Percentiles rank a stretch among this genome's conserved stretches.
Evolutionary conservation across 2,329 filamentous ascomycete species (phyloP).

Genomic region (Aspergillus ibericus): DNA sequence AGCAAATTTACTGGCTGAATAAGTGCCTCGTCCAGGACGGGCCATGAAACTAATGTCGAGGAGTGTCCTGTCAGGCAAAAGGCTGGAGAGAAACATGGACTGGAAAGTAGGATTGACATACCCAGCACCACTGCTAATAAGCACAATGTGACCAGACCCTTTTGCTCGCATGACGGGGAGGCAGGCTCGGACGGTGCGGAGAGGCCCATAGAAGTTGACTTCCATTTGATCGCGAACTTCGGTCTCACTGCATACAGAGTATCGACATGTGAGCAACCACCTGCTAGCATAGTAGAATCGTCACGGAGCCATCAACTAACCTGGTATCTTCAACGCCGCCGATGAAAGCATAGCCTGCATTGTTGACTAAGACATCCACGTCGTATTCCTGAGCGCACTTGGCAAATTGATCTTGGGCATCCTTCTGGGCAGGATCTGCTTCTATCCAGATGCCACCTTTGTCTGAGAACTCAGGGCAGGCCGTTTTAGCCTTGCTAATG

Average conservation of each 20-base stretch:
- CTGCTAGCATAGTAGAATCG: no score
- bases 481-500: background rate
- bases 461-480: background rate
- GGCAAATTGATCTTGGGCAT: constrained; percentile 1
- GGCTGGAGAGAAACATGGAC: no score
- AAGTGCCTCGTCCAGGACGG: constrained; percentile 1
- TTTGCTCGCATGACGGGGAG: background rate
- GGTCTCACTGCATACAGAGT: background rate
- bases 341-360: constrained; percentile 12
- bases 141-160: constrained; percentile 5
- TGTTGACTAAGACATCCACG: constrained; percentile 12
- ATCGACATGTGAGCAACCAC: no score
- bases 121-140: constrained; percentile 11
- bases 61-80: background rate
- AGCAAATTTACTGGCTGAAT: constrained; percentile 10
- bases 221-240: constrained; percentile 12
- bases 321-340: constrained; percentile 10
- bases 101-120: background rate
- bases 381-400: background rate
- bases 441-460: constrained; percentile 7
- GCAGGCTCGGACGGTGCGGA: constrained; percentile 8
- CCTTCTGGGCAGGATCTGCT: background rate
- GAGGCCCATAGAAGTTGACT: constrained; percentile 14
- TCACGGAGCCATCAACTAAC: background rate
- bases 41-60: constrained; percentile 5